phyloP scores from a whole-genome alignment of 805 yeast genomes.

The Hanseniaspora taiwanica region DNA sequence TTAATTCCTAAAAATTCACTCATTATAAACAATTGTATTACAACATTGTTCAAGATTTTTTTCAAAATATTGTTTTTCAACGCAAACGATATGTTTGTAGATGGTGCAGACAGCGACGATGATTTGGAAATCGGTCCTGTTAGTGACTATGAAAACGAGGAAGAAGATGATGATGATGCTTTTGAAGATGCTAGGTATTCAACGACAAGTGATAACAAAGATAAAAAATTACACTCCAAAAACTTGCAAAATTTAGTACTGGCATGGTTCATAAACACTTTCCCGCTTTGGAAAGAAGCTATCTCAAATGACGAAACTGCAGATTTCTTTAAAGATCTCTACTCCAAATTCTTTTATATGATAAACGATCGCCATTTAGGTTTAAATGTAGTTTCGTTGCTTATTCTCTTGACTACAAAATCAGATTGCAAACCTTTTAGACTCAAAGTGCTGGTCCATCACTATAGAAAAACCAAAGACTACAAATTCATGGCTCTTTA shows the following conservation, averaged over 20 bases:
- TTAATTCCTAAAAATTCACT: background rate
- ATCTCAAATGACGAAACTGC: background rate
- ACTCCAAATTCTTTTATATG: background rate
- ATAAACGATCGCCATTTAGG: background rate
- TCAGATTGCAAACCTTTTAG: background rate
- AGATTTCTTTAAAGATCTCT: background rate
- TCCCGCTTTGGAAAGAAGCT: background rate
- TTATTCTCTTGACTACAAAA: background rate
- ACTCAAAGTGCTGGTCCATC: background rate
- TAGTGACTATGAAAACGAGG: background rate
- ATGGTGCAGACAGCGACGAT: background rate
- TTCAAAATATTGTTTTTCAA: background rate
- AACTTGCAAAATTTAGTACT: background rate
- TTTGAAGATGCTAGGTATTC: background rate
- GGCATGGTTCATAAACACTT: background rate
- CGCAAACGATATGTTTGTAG: background rate
- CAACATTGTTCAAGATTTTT: background rate
- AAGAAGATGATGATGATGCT: background rate
- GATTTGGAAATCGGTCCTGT: no score
- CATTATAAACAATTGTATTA: background rate
- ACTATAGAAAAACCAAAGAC: background rate
- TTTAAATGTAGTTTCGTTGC: background rate
- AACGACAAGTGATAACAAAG: background rate
- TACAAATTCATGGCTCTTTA: background rate
- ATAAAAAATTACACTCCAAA: background rate